Percentiles rank a stretch among this genome's conserved stretches.
These are phyloP conservation scores for Bonnemaisonia californica DNA, from an alignment of 31 red algal species.

Conservation along the genomic window DNA sequence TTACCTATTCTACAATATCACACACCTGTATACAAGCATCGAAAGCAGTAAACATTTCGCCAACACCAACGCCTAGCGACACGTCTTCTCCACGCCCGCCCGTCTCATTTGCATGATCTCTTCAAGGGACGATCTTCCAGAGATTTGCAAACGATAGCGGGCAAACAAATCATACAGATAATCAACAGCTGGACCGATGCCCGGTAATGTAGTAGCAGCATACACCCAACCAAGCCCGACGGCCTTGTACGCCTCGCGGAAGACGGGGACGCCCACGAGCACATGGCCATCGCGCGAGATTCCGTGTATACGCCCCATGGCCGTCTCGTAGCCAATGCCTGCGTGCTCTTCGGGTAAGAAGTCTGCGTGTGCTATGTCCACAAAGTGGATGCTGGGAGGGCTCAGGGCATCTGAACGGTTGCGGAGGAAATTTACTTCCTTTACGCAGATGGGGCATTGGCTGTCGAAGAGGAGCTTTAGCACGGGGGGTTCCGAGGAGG, in stretches of 20 bases:
- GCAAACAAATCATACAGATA: conserved; percentile 81
- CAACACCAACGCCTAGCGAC: too few species aligned
- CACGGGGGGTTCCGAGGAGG: conserved; percentile 2
- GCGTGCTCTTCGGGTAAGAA: conserved; percentile 46
- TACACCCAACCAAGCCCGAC: conserved; percentile 89
- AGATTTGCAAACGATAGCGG: conserved; percentile 48
- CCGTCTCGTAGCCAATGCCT: conserved; percentile 61
- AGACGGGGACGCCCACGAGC: conserved; percentile 69
- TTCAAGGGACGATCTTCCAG: conserved; percentile 52
- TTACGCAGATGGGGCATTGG: conserved; percentile 83
- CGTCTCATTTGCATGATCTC: conserved; percentile 37
- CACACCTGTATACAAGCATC: too few species aligned
- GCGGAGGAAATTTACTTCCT: conserved; percentile 73
- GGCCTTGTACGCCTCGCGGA: conserved; percentile 74
- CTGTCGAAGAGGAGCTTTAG: conserved; percentile 80
- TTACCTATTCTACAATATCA: too few species aligned
- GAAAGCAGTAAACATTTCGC: too few species aligned
- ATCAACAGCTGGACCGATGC: conserved; percentile 31
- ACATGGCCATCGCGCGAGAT: conserved; percentile 68
- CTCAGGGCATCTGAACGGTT: conserved; percentile 21
- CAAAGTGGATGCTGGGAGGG: conserved; percentile 52
- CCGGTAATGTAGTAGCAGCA: conserved; percentile 50
- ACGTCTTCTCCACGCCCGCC: not conserved
- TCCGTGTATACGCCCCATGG: conserved; percentile 87
- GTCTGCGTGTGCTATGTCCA: conserved; percentile 65